Evolutionary conservation across 805 yeast genomes (phyloP), one percentile per base, ranked within the genome.

Genomic region (Cyberlindnera xylosilytica): DNA sequence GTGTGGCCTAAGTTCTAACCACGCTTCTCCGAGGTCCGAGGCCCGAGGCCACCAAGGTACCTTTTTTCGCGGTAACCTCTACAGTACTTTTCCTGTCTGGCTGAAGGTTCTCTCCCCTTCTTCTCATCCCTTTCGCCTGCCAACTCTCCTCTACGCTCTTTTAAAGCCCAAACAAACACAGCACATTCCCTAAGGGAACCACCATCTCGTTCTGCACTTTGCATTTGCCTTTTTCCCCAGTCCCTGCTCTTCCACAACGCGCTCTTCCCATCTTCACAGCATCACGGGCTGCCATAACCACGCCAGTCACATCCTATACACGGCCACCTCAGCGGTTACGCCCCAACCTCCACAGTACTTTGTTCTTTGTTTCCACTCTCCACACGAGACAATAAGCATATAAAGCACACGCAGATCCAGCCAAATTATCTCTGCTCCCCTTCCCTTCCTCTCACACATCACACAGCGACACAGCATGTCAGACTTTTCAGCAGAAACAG

Each of bases 41-140:
- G n/a, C n/a, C n/a, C 40, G 32, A 15, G 38, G 35, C 44, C 44
- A 41, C 44, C 44, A 41, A 27, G 44, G 44, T 41, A 13, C 33
- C 7, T 26, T 41, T 36, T 41, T 32, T 26, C 15, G 19, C 23
- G 28, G 27, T 40, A 35, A 40, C 44, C 44, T 19, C 16, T 38
- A 34, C 22, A 34, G 44, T 23, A 20, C 24, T 38, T 38, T 26
- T 4, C 28, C 20, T 6, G 23, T 17, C 6, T 11, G 12, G 19
- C n/a, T 4, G 13, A 20, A 34, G 13, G 7, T 36, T 15, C n/a
- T 26, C 16, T 26, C 18, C 12, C 23, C 31, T 22, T 34, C 37
- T 23, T 13, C 29, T 7, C n/a, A 22, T 19, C 18, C 19, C 16
- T 22, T 23, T n/a, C 23, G 19, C 26, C 18, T 18, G 4, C 20